Base-by-base conservation (phyloP, 495 filamentous ascomycete species). In the Aspergillus haitiensis region DNA sequence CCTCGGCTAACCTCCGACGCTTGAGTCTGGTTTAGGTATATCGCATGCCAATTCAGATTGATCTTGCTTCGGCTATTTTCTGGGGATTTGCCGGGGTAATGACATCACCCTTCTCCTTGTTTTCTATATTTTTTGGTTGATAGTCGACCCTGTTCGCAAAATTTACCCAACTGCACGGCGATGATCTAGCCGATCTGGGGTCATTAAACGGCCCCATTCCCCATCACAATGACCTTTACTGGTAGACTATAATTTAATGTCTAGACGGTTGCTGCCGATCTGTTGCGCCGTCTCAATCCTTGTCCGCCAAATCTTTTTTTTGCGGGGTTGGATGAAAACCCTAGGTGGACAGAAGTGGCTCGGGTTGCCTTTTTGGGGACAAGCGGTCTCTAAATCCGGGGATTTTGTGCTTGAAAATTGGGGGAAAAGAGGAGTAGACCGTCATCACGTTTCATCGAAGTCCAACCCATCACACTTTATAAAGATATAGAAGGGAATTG, bases 261-360 rank as follows among this genome's bases (percentile, higher is more conserved):
- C 35, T 11, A 21, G 18, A 16, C 12, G 33, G 57, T 52, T 37
- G 35, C 31, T 58, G 48, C 46, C n/a, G 57, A 54, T 59, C 55
- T 31, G 5, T 35, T 37, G 9, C 32, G 39, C 32, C 50, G 16
- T n/a, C 37, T 27, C 21, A 27, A 3, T 3, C 21, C 45, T 51
- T 18, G 47, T 18, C 53, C 57, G 39, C 49, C 27, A 54, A 36
- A 16, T 9, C 34, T 33, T 58, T 33, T 16, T 53, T 42, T 48
- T 47, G 51, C 12, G 15, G 48, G 32, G 18, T 56, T 44, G 56
- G 47, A 51, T 34, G 27, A 55, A 34, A 7, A 55, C 8, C 48
- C 54, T 13, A 47, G 56, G 64, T 56, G 54, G 54, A 60, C 46
- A 44, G n/a, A 27, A 27, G 47, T 62, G 64, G 53, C 64, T 66